Evolutionary conservation across 2,329 filamentous ascomycete species (phyloP), one percentile per base, ranked within the genome.

Genomic region (Zymoseptoria crescenta): DNA sequence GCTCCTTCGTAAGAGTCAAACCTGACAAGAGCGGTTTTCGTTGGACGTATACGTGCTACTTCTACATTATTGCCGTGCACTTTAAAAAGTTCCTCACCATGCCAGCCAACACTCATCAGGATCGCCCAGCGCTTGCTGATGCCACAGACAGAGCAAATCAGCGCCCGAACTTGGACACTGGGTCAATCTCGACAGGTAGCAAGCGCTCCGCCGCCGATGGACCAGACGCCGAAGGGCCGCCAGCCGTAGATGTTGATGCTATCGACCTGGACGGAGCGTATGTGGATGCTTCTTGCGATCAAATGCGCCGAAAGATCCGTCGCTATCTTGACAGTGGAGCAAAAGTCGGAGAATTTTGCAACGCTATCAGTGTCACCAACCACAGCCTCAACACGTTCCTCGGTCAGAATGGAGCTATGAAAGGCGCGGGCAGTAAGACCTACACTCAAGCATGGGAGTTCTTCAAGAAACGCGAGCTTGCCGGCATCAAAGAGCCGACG

Each of bases 401-500:
- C 76, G 72, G 73, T n/a, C 75, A 77, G 66, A 76, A 69, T 24
- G 78, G 79, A 4, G 67, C 72, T 4, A 69, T 73, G 60, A 72
- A 72, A 48, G 74, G 75, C 50, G 5, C 57, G 2, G 61, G 62
- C 4, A 73, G 67, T 54, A 58, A 63, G 7, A 68, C 68, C 0
- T 77, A 73, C 59, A 70, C 64, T 73, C 55, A 56, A 21, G 63
- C 61, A 3, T 65, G 63, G 59, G 74, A 59, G 2, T 77, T 75
- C 62, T 84, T 84, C 74, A 78, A 78, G 67, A 76, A 76, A 65
- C 74, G 80, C 35, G 79, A 84, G 65, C 64, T 79, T 30, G 72
- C 75, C 29, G 80, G 79, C 1, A 68, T 81, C 24, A 74, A 76
- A 48, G 68, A 69, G 48, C 69, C 71, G 7, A 69, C 56, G 69